Evolutionary conservation across 495 filamentous ascomycete species (phyloP), one percentile per base, ranked within the genome.

Genomic region (Glarea lozoyensis): DNA sequence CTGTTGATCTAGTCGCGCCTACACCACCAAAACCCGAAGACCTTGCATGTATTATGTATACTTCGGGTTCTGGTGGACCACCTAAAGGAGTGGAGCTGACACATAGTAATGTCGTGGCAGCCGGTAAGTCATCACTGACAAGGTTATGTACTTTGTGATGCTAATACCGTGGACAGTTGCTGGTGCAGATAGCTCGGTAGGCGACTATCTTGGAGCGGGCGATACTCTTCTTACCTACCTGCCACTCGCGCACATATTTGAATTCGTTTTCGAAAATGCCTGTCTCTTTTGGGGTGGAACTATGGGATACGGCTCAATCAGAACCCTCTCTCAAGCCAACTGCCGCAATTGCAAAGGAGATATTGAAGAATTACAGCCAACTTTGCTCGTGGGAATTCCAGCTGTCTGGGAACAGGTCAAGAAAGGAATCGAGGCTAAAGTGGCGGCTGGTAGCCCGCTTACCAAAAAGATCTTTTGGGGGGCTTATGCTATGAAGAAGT

Each of bases 1-100:
- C 86, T 59, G 79, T 86, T 46, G 89, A 92, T 60, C 79, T 74
- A 4, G 75, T 79, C 33, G 87, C 94, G 7, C 76, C 85, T 13
- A 78, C 82, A 16, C 82, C 87, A 25, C 88, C 90, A 5, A 63
- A 70, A 18, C 72, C 84, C 1, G 85, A 94, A 33, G 88, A 94
- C 60, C 75, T 98, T 10, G 88, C 82, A 69, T 94, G 92, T 60
- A 93, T 98, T 61, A 97, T 98, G 92, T 98, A 96, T 70, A 98
- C 92, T 1, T 96, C 90, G n/a, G 92, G 92, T 21, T 94, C 89
- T 10, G 94, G 88, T 1, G 92, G 92, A 32, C 75, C 87, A 0
- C 92, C 92, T 20, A 98, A 97, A 73, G 92, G 92, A 61, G 92
- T 98, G 16, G 77, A 86, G 22, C 63, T 98, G 52, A 92, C 79